A percentile compares a stretch with the other conserved stretches of the same genome.
phyloP scores from a whole-genome alignment of 2,329 filamentous ascomycete species.

The Ophiosphaerella narmari region DNA sequence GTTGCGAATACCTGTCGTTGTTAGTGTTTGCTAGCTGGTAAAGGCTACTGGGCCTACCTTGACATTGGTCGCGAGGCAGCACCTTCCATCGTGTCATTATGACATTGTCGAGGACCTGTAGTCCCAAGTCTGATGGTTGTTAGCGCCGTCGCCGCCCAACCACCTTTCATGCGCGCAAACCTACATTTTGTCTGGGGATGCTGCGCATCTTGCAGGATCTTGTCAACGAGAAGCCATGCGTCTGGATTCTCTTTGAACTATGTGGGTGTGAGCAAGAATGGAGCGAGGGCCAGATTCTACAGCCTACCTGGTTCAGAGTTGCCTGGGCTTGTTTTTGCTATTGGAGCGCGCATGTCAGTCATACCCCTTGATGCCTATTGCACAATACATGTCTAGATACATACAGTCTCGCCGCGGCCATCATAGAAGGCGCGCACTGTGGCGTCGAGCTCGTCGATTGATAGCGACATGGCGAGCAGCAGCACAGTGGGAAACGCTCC shows the following conservation, averaged over 20 bases:
- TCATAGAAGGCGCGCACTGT: conserved; percentile 98
- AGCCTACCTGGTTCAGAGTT: conserved; percentile 83
- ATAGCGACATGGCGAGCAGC: conserved; percentile 61
- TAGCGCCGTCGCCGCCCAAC: conserved; percentile 30
- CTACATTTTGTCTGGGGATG: conserved; percentile 96
- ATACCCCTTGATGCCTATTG: conserved; percentile 33
- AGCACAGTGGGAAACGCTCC: conserved; percentile 41
- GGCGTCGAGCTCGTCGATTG: conserved; percentile 93
- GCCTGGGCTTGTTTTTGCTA: conserved; percentile 97
- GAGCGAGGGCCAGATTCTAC: conserved; percentile 8
- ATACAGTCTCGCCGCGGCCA: conserved; percentile 88
- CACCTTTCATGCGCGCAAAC: conserved; percentile 37
- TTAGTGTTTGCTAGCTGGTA: conserved; percentile 8
- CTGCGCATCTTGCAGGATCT: conserved; percentile 90
- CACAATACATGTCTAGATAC: conserved; percentile 37
- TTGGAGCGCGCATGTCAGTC: conserved; percentile 44
- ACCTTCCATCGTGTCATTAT: conserved; percentile 99
- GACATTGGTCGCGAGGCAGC: conserved; percentile 90
- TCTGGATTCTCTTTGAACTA: conserved; percentile 99
- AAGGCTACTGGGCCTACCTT: conserved; percentile 62
- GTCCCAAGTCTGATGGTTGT: conserved; percentile 72
- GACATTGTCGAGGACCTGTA: conserved; percentile 97
- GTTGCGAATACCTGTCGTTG: conserved; percentile 82
- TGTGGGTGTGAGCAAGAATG: conserved; percentile 22
- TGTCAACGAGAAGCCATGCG: conserved; percentile 95